Evolutionary conservation across 805 yeast species (phyloP).

Genomic region (Candida gorgasii): DNA sequence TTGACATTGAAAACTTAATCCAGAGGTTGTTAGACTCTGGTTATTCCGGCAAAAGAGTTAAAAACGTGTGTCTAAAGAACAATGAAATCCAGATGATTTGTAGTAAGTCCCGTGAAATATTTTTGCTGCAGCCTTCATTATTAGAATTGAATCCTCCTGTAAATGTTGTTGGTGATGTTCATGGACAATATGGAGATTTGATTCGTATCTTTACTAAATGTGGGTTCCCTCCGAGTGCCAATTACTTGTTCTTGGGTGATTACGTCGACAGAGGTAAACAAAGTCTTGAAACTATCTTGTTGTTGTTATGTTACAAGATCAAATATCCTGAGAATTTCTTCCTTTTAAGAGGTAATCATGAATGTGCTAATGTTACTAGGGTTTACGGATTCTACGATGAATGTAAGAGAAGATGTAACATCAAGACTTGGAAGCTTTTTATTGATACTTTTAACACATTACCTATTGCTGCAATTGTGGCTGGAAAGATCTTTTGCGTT

Average conservation of each 20-base stretch:
- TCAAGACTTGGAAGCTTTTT: constrained; percentile 91
- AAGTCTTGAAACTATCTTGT: constrained; percentile 84
- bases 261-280: constrained; percentile 98
- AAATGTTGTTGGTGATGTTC: constrained; percentile 90
- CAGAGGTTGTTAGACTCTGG: constrained; percentile 94
- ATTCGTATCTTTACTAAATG: constrained; percentile 90
- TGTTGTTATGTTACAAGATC: constrained; percentile 88
- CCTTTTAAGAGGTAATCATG: constrained; percentile 92
- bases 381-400: constrained; percentile 98
- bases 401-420: constrained; percentile 89
- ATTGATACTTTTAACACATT: constrained; percentile 93
- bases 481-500: constrained; percentile 90
- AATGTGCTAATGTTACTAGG: constrained; percentile 94
- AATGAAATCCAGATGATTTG: constrained; percentile 88
- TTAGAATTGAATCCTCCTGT: constrained; percentile 86
- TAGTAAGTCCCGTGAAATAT: constrained; percentile 83
- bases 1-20: constrained; percentile 81
- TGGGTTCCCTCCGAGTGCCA: constrained; percentile 94
- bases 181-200: constrained; percentile 93
- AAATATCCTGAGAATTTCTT: constrained; percentile 97
- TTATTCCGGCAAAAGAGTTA: constrained; percentile 90
- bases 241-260: constrained; percentile 91
- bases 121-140: constrained; percentile 85
- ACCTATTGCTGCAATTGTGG: constrained; percentile 94
- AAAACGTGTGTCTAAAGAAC: constrained; percentile 82